Conservation (phyloP, 2,329 filamentous ascomycete species). For the Grosmannia clavigera region DNA sequence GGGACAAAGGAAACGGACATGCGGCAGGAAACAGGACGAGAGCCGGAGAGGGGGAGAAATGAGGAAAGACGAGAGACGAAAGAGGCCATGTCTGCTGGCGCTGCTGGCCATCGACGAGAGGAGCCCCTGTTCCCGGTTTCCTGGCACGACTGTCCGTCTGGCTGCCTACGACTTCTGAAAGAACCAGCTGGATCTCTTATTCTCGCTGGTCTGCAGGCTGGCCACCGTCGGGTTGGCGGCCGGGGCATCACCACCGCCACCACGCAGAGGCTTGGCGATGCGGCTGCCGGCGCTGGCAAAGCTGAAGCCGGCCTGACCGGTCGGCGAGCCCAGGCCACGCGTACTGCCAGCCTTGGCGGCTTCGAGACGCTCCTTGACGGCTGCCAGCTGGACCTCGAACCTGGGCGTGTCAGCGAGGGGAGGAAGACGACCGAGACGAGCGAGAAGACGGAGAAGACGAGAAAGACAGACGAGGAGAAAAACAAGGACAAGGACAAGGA, state of each 20-base stretch:
- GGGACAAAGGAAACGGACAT: constrained; percentile 3
- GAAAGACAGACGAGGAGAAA: neutral
- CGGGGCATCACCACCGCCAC: constrained; percentile 40
- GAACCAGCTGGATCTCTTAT: constrained; percentile 50
- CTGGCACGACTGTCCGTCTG: neutral
- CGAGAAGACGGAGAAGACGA: constrained; percentile 16
- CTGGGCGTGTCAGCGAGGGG: constrained; percentile 31
- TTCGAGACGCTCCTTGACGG: constrained; percentile 95
- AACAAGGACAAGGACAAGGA: neutral
- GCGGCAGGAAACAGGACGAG: neutral
- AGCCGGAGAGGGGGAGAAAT: too few relatives aligned
- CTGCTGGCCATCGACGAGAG: too few relatives aligned
- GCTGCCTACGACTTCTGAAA: constrained; percentile 13
- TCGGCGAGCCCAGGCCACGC: constrained; percentile 59
- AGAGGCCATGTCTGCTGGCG: too few relatives aligned
- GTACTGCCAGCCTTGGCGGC: constrained; percentile 87
- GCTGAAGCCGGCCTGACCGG: constrained; percentile 54
- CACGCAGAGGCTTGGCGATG: constrained; percentile 57
- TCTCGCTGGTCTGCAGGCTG: constrained; percentile 47
- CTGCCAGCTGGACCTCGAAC: constrained; percentile 92
- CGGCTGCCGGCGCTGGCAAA: constrained; percentile 53
- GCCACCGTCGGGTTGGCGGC: constrained; percentile 43
- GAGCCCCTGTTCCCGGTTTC: too few relatives aligned
- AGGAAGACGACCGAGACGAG: neutral
- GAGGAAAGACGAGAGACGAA: neutral